Base-by-base conservation (phyloP, 2,329 filamentous ascomycete genomes). In the Stachybotrys echinatus region DNA sequence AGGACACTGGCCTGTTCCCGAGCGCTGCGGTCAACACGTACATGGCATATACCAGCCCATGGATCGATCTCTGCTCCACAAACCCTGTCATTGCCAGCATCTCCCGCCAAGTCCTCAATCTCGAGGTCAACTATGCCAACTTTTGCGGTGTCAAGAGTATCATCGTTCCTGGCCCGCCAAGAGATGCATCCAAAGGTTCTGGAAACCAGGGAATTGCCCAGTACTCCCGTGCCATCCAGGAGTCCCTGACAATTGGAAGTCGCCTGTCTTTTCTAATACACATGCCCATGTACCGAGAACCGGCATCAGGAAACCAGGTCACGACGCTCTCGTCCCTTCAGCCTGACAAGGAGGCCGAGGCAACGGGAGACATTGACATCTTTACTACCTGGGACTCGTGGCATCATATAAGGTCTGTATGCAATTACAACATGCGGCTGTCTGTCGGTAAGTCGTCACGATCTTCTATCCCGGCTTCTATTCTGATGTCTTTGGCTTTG, bases 321-420 rank as follows among this genome's bases (percentile, higher is more conserved):
- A 69, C 75, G n/a, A 75, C 77, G 34, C 69, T 88, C 12, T 77
- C 81, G 5, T 74, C 63, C 12, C 60, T 65, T 58, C 67, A 46
- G 53, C 66, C 23, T 54, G 65, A 74, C 38, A 53, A 53, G 17
- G 57, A 57, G 5, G 53, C 67, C 2, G 63, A 67, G 12, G 56
- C 56, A 17, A 51, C 67, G 31, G 59, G 61, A 6, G 77, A 83
- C 20, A 72, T 85, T 52, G 87, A 92, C 60, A 67, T 88, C 1
- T 94, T 89, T 67, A 85, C 85, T 48, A 79, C 85, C 3, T 99
- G 95, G 95, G 92, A 97, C 68, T 86, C 88, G 1, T 99, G 94
- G 94, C 87, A 99, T 65, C 77, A 86, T 20, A 87, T 99, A 61
- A 81, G 94, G 48, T 86, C 85, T 48, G 75, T 90, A 50, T 96